Conservation (phyloP, 257 asterid species). For the Apocynum venetum region DNA sequence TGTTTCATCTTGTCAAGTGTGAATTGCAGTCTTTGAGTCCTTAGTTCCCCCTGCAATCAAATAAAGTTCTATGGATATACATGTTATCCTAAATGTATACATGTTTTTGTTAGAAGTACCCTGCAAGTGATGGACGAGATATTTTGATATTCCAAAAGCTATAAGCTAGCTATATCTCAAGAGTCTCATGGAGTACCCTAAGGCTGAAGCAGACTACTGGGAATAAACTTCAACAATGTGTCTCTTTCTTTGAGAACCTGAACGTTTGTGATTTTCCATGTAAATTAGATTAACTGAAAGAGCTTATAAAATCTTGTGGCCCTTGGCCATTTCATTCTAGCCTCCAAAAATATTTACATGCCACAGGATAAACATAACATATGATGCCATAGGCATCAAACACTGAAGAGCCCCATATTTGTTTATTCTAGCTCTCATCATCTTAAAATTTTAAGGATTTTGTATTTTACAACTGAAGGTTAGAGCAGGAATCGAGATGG, state of each 20-base stretch:
- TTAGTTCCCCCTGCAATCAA: background rate
- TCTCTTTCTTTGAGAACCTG: background rate
- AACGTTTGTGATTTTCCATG: background rate
- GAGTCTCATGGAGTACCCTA: background rate
- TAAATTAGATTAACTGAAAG: background rate
- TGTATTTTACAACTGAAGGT: conserved; percentile 54
- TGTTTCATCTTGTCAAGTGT: background rate
- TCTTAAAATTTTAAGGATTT: background rate
- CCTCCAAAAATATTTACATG: background rate
- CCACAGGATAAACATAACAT: background rate
- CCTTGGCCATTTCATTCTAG: background rate
- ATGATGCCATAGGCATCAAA: background rate
- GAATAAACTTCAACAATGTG: background rate
- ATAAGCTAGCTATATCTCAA: background rate
- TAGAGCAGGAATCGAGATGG: conserved; percentile 96
- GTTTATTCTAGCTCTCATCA: background rate
- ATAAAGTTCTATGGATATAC: background rate
- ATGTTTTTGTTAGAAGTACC: background rate
- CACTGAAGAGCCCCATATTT: background rate
- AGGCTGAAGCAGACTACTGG: background rate
- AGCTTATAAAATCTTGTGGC: background rate
- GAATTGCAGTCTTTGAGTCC: background rate
- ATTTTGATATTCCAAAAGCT: background rate
- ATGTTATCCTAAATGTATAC: too few relatives aligned
- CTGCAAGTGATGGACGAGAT: background rate